A percentile compares a stretch with the other conserved stretches of the same genome.
phyloP scores from a whole-genome alignment of 768 basidiomycete genomes.

The Mycena crocata region DNA sequence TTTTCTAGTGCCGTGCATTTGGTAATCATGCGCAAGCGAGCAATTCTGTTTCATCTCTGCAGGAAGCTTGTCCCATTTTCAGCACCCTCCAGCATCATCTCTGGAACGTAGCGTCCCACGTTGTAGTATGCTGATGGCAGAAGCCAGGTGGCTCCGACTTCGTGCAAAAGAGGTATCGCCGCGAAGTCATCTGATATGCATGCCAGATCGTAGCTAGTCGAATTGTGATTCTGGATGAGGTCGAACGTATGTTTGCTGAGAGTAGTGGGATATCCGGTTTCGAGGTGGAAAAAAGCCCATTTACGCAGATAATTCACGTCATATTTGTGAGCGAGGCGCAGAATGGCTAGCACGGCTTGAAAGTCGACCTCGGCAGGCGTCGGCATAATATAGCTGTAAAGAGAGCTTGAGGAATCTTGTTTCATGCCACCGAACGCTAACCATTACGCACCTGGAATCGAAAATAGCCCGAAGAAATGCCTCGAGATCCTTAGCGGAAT shows the following conservation, averaged over 20 bases:
- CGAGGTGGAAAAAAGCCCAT: conserved; percentile 3
- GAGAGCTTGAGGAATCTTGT: too few relatives aligned
- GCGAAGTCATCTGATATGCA: not conserved
- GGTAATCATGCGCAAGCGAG: not conserved
- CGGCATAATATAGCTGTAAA: too few relatives aligned
- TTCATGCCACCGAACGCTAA: too few relatives aligned
- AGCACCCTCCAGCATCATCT: not conserved
- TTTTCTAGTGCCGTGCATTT: not conserved
- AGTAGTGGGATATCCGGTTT: not conserved
- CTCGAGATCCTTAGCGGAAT: too few relatives aligned
- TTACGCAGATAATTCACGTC: conserved; percentile 12
- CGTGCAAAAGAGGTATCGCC: not conserved
- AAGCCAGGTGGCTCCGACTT: conserved; percentile 4
- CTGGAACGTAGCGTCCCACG: not conserved
- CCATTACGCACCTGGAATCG: too few relatives aligned
- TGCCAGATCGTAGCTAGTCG: not conserved
- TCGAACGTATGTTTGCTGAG: not conserved
- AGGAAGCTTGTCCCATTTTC: not conserved
- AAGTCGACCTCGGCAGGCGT: too few relatives aligned
- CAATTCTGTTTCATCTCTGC: not conserved
- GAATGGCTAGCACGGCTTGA: too few relatives aligned
- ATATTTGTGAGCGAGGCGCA: too few relatives aligned
- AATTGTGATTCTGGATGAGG: too few relatives aligned
- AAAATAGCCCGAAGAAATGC: too few relatives aligned
- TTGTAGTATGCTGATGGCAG: conserved; percentile 2